Evolutionary conservation across 805 yeast genomes (phyloP), one percentile per base, ranked within the genome.

Genomic region (Candida michaelii): DNA sequence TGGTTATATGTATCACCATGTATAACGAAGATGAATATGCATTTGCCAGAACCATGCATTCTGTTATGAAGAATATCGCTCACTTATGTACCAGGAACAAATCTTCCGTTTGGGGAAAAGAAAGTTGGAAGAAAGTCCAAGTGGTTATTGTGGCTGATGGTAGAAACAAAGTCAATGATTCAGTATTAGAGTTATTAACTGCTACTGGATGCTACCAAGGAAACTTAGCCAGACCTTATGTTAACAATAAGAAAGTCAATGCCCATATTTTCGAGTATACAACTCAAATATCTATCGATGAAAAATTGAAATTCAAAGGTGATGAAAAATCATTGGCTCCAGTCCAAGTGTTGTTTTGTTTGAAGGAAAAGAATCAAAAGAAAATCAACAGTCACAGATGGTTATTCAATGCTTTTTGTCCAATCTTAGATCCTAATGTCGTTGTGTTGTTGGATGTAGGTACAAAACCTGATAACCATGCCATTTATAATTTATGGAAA

Each of bases 131-230:
- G 59, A 93, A 91, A 64, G 83, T 93, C 15, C 97, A 91, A 41
- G 97, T 93, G 11, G 73, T 87, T 43, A 83, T 93, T 53, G 86
- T 93, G 16, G 81, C 96, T 36, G 99, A 93, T 67, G 99, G 99
- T 54, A 82, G 99, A 65, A 80, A 85, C 45, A 91, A 91, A 57
- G 83, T 93, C 36, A 76, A 81, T 53, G 86, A 86, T 17, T 85
- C 95, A 13, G 91, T 90, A 2, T 66, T 93, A 34, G 96, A 91
- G 62, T 78, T 87, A 35, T 72, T 93, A 45, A 89, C 97, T 1
- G 96, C 97, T 0, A 82, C 95, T 66, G 99, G 99, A 53, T 87
- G 93, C 36, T 93, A 89, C 62, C 99, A 93, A 62, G 98, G 91
- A 49, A 97, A 96, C 37, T 88, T 93, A 63, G 97, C 99, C 37